Base-by-base conservation (phyloP, 805 yeast species). In the Zygotorulaspora florentina region DNA sequence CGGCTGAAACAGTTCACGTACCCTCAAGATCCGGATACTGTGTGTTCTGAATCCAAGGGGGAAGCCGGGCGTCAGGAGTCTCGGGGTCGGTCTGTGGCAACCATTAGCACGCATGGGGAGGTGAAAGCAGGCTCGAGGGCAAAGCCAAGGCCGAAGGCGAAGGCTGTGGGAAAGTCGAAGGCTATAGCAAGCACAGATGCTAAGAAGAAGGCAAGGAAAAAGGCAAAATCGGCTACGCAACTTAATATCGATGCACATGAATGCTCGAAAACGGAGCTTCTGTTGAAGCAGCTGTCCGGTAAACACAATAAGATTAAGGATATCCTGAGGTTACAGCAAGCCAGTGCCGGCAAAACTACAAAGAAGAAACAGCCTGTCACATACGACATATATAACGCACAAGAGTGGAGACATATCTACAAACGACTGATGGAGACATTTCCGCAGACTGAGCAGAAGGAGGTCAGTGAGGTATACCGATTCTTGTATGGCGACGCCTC, bases 261-360 rank as follows among this genome's bases (percentile, higher is more conserved):
- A 7, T 34, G 17, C 5, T 40, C 54, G 3, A 52, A 58, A 33
- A 42, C 56, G 10, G 51, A 50, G 29, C 46, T 39, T 28, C 44
- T 61, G 23, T 27, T 59, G 34, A 51, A 53, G 25, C 54, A 56
- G 29, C 41, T 65, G n/a, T 64, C 68, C 4, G 69, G 68, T 2
- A 65, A 65, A 34, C 57, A 58, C 27, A 47, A 43, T 15, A 65
- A 65, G 42, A 55, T 62, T 2, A 55, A 53, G 38, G 62, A 62
- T 37, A 51, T 62, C 34, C 41, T 61, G 3, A 48, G 49, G 9
- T 36, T 33, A 3, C 42, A 20, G 11, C 39, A 20, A 13, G 13
- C 20, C 11, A 43, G 37, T 8, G 35, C 18, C 3, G 31, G 11
- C 10, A 42, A 20, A 12, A 10, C 16, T 23, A 33, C 16, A 26